Evolutionary conservation across 805 yeast genomes (phyloP), one percentile per base, ranked within the genome.

Genomic region (Metschnikowia proteae): DNA sequence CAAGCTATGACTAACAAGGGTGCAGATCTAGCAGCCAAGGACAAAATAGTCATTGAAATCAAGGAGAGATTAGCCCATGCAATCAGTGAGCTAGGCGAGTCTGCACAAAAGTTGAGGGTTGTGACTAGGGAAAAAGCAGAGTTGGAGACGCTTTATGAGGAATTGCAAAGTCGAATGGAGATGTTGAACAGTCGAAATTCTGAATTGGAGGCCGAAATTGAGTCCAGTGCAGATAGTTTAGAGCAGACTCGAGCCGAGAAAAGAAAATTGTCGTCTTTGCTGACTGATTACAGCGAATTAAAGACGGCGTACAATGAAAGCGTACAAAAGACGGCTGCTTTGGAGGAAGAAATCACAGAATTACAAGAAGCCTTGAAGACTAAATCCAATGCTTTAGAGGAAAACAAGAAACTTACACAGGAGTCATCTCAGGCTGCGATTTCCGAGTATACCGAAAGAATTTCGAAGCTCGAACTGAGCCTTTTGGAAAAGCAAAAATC

Each of bases 391-490:
- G 37, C 38, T 8, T 33, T 80, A 50, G 84, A 80, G 42, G 68
- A 67, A 31, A 84, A 80, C 55, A 65, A 84, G 47, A 66, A 63
- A 9, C 62, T 75, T 55, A 58, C 78, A 9, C 72, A 72, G 46
- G 76, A 77, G 46, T 75, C 67, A 43, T 79, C 85, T 0, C 81
- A 77, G 48, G 68, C 79, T 0, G 66, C 75, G 52, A 80, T 41
- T 6, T 46, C 49, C 37, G 53, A 41, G 8, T 46, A 53, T 27
- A 47, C 50, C 4, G 54, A 51, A 13, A 47, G 43, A 8, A 50
- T 53, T 28, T 39, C 51, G 2, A 52, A 49, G 38, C 49, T 53
- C 29, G 56, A 55, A 36, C 44, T 33, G 29, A 41, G 48, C 13
- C 45, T 53, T 27, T 45, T 49, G 28, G 44, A 51, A 22, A 51